Base-by-base conservation (phyloP, 1,139 yeast genomes). In the Lodderomyces orthopsilosis region DNA sequence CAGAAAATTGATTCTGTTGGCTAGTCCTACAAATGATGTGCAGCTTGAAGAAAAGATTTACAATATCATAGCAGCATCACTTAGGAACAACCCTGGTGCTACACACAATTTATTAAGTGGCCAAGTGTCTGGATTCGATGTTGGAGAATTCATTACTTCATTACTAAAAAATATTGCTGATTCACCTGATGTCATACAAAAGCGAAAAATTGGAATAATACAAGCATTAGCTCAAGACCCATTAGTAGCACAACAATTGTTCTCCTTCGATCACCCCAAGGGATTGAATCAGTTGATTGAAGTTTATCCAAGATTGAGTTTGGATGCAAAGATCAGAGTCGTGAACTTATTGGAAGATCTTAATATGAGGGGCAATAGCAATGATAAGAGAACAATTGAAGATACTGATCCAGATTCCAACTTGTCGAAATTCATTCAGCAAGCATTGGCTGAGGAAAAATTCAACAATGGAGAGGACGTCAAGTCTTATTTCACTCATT, bases 71-170 rank as follows among this genome's bases (percentile, higher is more conserved):
- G 77, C 80, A 0, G 68, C 83, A 7, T 62, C 83, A 3, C 66
- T 88, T 42, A 74, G 95, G 54, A 89, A 89, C 58, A 89, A 89
- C 56, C 82, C 83, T 0, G 77, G 75, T 2, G 91, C 95, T 0
- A 63, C 81, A 13, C 44, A 44, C 3, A 54, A 56, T 40, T 48
- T 63, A n/a, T 42, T 65, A 32, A 33, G 39, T 3, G 46, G 51
- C 8, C 9, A 27, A n/a, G 28, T 17, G 2, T 5, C 19, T 19
- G 28, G 35, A 2, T 17, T 38, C 13, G 13, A 32, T 23, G 45
- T 54, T n/a, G 35, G 38, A 5, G 38, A 34, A 6, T 48, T 57
- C 49, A 42, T 53, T n/a, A 40, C 40, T 6, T 43, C 44, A 9
- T 47, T 66, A 12, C 51, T 67, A n/a, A 34, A 38, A 1, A 50